A percentile compares a stretch with the other conserved stretches of the same genome.
phyloP scores from a whole-genome alignment of 2,329 filamentous ascomycete species.

The Mycosphaerella arachidis region DNA sequence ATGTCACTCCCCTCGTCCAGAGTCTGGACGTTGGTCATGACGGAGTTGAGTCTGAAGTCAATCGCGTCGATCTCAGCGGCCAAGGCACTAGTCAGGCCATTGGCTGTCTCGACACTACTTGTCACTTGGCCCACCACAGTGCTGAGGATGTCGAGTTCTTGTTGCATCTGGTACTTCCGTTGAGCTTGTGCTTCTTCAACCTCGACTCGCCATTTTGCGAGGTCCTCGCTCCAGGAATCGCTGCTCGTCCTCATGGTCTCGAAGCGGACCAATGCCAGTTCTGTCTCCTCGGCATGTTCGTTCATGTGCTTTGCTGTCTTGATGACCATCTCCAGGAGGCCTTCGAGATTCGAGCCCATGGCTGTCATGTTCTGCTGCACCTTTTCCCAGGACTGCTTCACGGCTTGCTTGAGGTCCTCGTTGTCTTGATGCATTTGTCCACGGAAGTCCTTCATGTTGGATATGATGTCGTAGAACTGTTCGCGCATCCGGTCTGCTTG shows the following conservation, averaged over 20 bases:
- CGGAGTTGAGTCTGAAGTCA: neutral
- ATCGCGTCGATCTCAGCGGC: neutral
- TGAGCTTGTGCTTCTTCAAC: neutral
- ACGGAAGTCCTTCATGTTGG: neutral
- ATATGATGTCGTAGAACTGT: neutral
- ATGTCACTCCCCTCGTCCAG: neutral
- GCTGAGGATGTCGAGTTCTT: neutral
- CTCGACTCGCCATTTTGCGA: neutral
- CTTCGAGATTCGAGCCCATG: neutral
- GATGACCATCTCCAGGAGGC: neutral
- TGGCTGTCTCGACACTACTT: neutral
- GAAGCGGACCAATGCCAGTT: neutral
- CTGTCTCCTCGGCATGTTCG: neutral
- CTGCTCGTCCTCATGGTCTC: neutral
- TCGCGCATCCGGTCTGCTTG: neutral
- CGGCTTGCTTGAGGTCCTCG: neutral
- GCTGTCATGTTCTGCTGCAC: neutral
- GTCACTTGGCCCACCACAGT: neutral
- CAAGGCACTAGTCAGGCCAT: neutral
- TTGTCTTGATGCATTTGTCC: neutral
- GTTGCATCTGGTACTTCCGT: neutral
- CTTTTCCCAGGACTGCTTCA: neutral
- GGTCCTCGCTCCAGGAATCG: neutral
- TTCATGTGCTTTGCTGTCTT: neutral
- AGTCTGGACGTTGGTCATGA: neutral